Conservation (phyloP, 2,329 filamentous ascomycete species). For the Stachybotrys echinatus region DNA sequence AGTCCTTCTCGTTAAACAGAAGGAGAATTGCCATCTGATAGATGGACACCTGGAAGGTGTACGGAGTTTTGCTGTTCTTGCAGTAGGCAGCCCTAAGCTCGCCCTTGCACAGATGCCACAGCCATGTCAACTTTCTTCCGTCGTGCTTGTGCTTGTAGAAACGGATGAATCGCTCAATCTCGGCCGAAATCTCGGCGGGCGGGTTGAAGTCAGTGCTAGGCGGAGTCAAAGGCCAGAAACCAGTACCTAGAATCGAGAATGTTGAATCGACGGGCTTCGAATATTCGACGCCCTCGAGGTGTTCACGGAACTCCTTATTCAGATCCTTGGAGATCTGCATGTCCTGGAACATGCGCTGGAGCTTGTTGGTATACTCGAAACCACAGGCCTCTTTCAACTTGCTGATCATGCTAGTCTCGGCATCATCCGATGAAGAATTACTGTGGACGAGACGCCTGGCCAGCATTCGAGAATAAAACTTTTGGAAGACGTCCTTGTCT, state of each 20-base stretch:
- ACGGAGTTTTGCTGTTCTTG: constrained; percentile 83
- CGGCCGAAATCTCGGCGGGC: constrained; percentile 76
- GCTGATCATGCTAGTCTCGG: constrained; percentile 98
- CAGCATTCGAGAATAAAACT: constrained; percentile 96
- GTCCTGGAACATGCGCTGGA: constrained; percentile 99
- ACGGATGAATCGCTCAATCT: constrained; percentile 81
- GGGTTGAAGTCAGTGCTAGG: constrained; percentile 86
- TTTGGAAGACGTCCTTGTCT: constrained; percentile 99
- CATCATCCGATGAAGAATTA: constrained; percentile 93
- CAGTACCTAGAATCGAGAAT: constrained; percentile 90
- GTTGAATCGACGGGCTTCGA: constrained; percentile 74
- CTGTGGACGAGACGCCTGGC: constrained; percentile 91
- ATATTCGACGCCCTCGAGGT: constrained; percentile 49
- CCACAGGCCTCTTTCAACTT: constrained; percentile 98
- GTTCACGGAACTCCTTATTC: constrained; percentile 82
- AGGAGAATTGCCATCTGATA: constrained; percentile 97
- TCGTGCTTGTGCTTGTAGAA: constrained; percentile 98
- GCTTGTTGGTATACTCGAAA: constrained; percentile 98
- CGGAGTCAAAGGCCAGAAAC: constrained; percentile 91
- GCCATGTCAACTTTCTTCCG: constrained; percentile 92
- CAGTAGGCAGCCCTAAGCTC: constrained; percentile 93
- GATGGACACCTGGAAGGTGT: constrained; percentile 94
- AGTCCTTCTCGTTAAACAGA: constrained; percentile 89
- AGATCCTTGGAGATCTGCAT: constrained; percentile 99
- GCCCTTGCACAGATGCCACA: constrained; percentile 98